These are phyloP conservation scores for Termitomyces eurrhizus DNA, from an alignment of 768 basidiomycete genomes.

Conservation along the genomic window DNA sequence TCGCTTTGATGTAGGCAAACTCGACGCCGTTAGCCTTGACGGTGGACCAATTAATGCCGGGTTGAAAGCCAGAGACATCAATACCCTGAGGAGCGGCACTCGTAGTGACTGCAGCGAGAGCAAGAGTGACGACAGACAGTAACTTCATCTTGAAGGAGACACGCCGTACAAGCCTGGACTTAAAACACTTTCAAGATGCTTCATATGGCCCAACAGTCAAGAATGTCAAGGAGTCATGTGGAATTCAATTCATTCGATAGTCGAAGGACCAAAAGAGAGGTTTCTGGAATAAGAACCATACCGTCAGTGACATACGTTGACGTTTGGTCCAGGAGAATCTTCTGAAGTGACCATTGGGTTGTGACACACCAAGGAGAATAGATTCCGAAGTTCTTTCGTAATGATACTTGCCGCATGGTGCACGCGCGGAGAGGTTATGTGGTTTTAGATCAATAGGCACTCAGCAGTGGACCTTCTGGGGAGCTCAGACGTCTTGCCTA, in stretches of 20 bases:
- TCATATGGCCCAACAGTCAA: conserved; percentile 6
- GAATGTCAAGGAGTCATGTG: too few relatives aligned
- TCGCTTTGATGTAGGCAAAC: conserved; percentile 67
- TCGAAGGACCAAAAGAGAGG: background rate
- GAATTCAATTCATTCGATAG: background rate
- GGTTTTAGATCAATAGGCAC: background rate
- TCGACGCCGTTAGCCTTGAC: conserved; percentile 47
- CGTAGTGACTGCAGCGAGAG: conserved; percentile 10
- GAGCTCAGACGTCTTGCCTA: too few relatives aligned
- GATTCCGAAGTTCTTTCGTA: background rate
- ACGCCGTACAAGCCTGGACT: background rate
- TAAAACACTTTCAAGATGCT: background rate
- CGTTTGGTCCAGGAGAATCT: background rate
- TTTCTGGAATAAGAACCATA: background rate
- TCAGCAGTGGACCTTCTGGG: too few relatives aligned
- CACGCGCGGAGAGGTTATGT: background rate
- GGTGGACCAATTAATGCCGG: conserved; percentile 45
- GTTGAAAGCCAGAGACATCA: conserved; percentile 52
- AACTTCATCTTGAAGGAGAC: conserved; percentile 15
- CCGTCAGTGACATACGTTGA: background rate
- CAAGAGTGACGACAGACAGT: conserved; percentile 12
- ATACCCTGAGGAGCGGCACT: conserved; percentile 43
- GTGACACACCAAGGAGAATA: background rate
- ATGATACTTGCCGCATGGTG: background rate
- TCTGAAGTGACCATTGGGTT: background rate